Conservation (phyloP, 257 asterid species). For the Salvia rosmarinus region DNA sequence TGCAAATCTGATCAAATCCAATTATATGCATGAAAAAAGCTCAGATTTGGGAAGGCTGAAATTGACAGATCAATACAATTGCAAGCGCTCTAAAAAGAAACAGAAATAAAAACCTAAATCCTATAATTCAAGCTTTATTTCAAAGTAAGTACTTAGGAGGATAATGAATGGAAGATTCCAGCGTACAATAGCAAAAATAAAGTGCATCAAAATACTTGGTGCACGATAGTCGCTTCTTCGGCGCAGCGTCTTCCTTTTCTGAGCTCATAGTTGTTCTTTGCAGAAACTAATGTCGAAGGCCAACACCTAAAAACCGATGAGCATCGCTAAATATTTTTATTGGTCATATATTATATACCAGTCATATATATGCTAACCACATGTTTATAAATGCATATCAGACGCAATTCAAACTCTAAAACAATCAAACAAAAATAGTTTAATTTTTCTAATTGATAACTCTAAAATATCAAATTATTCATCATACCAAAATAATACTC, state of each 20-base stretch:
- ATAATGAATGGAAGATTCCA: not conserved
- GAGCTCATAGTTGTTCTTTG: conserved; percentile 46
- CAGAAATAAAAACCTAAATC: not conserved
- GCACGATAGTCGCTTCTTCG: conserved; percentile 60
- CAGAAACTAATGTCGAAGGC: not conserved
- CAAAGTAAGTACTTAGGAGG: not conserved
- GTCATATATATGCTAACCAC: too few species aligned
- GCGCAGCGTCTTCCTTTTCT: conserved; percentile 38
- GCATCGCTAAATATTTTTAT: not conserved
- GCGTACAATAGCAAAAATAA: conserved; percentile 89
- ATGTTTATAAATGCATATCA: too few species aligned
- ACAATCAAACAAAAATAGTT: too few species aligned
- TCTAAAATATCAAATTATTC: too few species aligned
- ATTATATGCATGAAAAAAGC: too few species aligned
- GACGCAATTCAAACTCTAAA: too few species aligned
- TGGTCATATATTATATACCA: too few species aligned
- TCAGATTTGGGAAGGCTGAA: too few species aligned
- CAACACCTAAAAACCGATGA: not conserved
- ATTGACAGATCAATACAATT: too few species aligned
- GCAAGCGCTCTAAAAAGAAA: too few species aligned
- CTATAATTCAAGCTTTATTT: not conserved
- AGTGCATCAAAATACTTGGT: conserved; percentile 69
- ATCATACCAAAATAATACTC: too few species aligned
- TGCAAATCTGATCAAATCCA: not conserved
- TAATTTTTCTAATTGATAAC: too few species aligned